Base-by-base conservation (phyloP, 108 stramenopile species). In the Skeletonema costatum region DNA sequence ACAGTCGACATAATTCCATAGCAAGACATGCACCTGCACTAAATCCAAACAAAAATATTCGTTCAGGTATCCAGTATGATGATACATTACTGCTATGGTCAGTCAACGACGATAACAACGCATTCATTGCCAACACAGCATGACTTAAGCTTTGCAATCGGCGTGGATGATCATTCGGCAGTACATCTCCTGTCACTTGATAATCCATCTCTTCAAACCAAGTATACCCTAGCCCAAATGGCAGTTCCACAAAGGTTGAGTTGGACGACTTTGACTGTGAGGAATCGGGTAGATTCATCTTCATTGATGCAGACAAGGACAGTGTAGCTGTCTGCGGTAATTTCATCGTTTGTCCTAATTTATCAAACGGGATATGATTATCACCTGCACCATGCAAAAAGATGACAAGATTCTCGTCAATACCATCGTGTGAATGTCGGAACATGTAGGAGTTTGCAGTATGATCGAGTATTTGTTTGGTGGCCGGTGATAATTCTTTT, bases 121-220 rank as follows among this genome's bases (percentile, higher is more conserved):
- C 17, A 38, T 78, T 51, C 12, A 83, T 38, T 21, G 74, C 32
- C 5, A 66, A 63, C 12, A 78, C 56, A 8, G 82, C 85, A 19
- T 38, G 38, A 21, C 56, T 13, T 36, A 83, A 32, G 35, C 60
- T 69, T 53, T 36, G 35, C 32, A 74, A 16, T 61, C 78, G 69
- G 36, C 70, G 53, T n/a, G 68, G 59, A 63, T 83, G 66, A 50
- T 66, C 29, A 19, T 44, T 66, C 17, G 58, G 30, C 35, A 86
- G 38, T 8, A 64, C 16, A 11, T 64, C 59, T 35, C 85, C 85
- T n/a, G 73, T 81, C 2, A 56, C 19, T 51, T 70, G 39, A 64
- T 80, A 80, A 71, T 86, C 85, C 82, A 86, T 83, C 65, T 86
- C 85, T 62, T 86, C 81, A 42, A 83, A 86, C 82, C 82, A 86